These are phyloP conservation scores for Inga leiocalycina DNA, from an alignment of 306 rosid genomes.

Conservation along the genomic window DNA sequence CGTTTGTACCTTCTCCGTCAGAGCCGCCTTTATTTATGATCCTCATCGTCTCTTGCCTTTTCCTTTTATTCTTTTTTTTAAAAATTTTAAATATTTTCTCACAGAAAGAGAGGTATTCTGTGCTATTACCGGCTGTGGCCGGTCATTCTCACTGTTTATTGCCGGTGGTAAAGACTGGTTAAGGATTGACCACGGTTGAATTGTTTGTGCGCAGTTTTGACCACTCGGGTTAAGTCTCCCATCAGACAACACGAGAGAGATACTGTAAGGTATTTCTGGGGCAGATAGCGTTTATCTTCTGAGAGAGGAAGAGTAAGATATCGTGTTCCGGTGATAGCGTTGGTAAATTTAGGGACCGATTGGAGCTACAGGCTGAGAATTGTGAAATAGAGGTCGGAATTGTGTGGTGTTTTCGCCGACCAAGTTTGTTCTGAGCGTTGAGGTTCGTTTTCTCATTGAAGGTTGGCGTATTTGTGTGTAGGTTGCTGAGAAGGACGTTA, in stretches of 20 bases:
- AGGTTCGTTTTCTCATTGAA: conserved; percentile 1
- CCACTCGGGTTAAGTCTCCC: conserved; percentile 54
- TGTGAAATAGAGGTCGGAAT: not conserved
- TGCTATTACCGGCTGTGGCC: conserved; percentile 41
- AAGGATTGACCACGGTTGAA: conserved; percentile 68
- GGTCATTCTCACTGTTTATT: conserved; percentile 42
- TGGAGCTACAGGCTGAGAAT: conserved; percentile 13
- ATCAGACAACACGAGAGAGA: conserved; percentile 3
- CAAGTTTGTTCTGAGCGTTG: conserved; percentile 23
- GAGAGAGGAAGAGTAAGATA: not conserved
- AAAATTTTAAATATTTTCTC: not conserved
- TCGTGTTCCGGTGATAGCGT: not conserved
- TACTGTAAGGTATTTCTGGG: conserved; percentile 21
- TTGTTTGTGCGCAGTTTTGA: conserved; percentile 56
- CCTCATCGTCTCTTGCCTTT: not conserved
- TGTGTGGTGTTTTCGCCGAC: conserved; percentile 15
- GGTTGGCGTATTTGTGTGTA: not conserved
- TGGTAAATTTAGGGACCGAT: not conserved
- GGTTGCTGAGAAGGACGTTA: not conserved
- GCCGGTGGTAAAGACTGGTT: conserved; percentile 46
- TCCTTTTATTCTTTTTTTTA: not conserved
- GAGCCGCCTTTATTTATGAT: conserved; percentile 42
- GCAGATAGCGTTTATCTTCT: conserved; percentile 42
- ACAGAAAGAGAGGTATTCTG: not conserved
- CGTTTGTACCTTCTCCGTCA: conserved; percentile 30